Evolutionary conservation across 345 rosid species (phyloP).

Genomic region (Microthlaspi erraticum): DNA sequence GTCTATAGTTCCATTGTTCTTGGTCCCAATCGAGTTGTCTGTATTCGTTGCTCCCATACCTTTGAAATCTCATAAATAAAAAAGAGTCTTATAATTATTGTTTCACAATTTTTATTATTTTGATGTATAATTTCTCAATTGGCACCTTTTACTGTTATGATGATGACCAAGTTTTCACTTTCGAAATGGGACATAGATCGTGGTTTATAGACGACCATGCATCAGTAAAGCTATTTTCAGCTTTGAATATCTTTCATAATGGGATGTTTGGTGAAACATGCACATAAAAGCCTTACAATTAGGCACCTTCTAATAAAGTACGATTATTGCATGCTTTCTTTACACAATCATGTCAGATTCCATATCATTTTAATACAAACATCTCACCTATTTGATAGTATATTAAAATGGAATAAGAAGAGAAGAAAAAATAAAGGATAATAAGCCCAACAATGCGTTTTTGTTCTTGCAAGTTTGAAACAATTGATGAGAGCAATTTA

Average conservation of each 20-base stretch:
- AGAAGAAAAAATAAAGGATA: neutral
- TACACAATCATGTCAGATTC: slow-evolving; percentile 34
- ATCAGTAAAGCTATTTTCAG: slow-evolving; percentile 34
- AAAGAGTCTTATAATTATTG: slow-evolving; percentile 1
- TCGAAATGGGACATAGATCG: slow-evolving; percentile 39
- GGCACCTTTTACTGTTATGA: slow-evolving; percentile 36
- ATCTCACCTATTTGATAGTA: neutral
- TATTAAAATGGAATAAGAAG: neutral
- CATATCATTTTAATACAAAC: slow-evolving; percentile 9
- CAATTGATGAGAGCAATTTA: neutral
- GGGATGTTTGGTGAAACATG: slow-evolving; percentile 46
- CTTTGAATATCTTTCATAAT: slow-evolving; percentile 40
- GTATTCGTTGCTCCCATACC: neutral
- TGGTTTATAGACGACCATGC: slow-evolving; percentile 34
- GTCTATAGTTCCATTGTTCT: neutral
- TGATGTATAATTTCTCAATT: neutral
- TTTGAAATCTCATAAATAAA: slow-evolving; percentile 17
- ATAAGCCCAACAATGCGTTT: slow-evolving; percentile 20
- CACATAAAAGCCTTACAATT: slow-evolving; percentile 31
- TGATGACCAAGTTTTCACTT: slow-evolving; percentile 42
- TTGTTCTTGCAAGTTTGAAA: neutral
- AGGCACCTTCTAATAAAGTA: slow-evolving; percentile 26
- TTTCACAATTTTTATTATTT: neutral
- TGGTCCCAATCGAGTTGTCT: neutral
- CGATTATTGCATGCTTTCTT: slow-evolving; percentile 39